Base-by-base conservation (phyloP, 768 basidiomycete genomes). In the Ramaria sp. region DNA sequence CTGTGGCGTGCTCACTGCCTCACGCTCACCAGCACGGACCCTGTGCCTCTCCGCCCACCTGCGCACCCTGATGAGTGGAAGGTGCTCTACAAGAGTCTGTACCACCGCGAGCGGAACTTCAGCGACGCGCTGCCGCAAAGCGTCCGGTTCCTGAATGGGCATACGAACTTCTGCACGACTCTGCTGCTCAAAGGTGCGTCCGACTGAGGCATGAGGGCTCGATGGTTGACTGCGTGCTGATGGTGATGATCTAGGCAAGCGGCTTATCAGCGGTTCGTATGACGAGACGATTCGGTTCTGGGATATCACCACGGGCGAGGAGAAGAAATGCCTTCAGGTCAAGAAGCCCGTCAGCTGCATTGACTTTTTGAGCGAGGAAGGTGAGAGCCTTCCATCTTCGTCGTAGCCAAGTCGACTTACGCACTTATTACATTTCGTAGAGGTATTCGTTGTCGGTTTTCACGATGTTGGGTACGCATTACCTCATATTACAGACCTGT, bases 241-340 rank as follows among this genome's bases (percentile, higher is more conserved):
- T 59, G 9, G 19, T 41, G 11, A 31, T 22, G 41, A 51, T 37
- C 34, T 57, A 68, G 88, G 87, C 17, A 86, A 91, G 63, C 75
- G 86, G 9, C 73, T 95, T 42, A 90, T 95, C 61, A 91, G 87
- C 61, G 92, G 92, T 15, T 88, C 86, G 27, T 92, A 93, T 64
- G 91, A 94, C 56, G 91, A 92, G 68, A 91, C 88, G 1, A 93
- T 95, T 59, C 77, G 91, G 12, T 89, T 95, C 69, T 95, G 91
- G 92, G 88, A 93, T 66, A 77, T 95, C 20, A 77, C 75, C 53
- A 79, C 77, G 0, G 81, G 78, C 4, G 78, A 79, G 62, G 71
- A 79, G 71, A 84, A 84, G 70, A 88, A 86, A 63, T 89, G 86
- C 62, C 65, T 92, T 45, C 77, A 80, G 56, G 89, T 91, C 11